Conservation (phyloP, 768 basidiomycete species). For the Termitomyces sp. region DNA sequence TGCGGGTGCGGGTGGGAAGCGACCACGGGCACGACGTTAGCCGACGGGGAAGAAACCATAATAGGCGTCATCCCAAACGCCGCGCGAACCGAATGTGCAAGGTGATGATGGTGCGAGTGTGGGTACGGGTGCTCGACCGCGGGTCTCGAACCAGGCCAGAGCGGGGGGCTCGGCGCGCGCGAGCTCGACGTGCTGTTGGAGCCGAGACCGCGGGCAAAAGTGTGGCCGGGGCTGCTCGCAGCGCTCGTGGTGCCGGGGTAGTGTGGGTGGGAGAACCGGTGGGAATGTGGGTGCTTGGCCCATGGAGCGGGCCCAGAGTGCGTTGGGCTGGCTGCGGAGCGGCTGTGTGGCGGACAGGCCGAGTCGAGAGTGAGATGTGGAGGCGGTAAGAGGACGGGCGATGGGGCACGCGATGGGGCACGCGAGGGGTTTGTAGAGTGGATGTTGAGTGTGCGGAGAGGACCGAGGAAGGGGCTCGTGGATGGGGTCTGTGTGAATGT, state of each 20-base stretch:
- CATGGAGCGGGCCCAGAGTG: not conserved
- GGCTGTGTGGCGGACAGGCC: too few species aligned
- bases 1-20: not conserved
- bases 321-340: constrained; percentile 7
- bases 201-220: constrained; percentile 28
- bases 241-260: too few species aligned
- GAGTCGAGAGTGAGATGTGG: constrained; percentile 22
- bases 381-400: constrained; percentile 63
- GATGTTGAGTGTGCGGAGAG: constrained; percentile 69
- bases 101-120: constrained; percentile 47
- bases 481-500: constrained; percentile 51
- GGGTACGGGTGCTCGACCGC: constrained; percentile 38
- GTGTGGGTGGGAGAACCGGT: too few species aligned
- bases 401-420: constrained; percentile 71
- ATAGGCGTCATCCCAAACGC: constrained; percentile 95
- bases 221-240: constrained; percentile 43
- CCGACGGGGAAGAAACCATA: constrained; percentile 19
- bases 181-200: constrained; percentile 48
- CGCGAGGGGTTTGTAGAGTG: constrained; percentile 66
- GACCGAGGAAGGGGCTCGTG: constrained; percentile 77
- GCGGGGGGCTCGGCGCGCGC: constrained; percentile 61
- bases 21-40: too few species aligned
- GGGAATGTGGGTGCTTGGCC: not conserved
- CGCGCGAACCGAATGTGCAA: constrained; percentile 79
- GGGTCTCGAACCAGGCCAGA: constrained; percentile 35